Percentiles rank a stretch among this genome's conserved stretches.
phyloP scores from a whole-genome alignment of 345 rosid genomes.

The Ceriops tagal region DNA sequence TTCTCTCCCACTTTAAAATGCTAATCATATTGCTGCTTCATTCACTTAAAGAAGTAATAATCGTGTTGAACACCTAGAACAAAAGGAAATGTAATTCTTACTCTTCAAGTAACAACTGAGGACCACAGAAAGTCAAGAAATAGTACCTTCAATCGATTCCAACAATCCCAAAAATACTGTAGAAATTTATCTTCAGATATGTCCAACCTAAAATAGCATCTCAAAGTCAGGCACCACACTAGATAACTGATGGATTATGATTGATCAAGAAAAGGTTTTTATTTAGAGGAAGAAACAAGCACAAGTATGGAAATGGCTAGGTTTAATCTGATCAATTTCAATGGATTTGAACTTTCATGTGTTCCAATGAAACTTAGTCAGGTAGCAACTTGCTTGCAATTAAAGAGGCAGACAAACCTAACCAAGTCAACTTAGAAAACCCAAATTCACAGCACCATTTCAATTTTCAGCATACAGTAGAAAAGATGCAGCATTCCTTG shows the following conservation, averaged over 20 bases:
- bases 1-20: too few species aligned
- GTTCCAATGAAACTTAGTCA: neutral
- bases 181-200: constrained; percentile 82
- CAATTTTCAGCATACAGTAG: too few species aligned
- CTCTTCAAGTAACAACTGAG: neutral
- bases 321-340: constrained; percentile 11
- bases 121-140: constrained; percentile 6
- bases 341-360: neutral
- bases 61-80: too few species aligned
- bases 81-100: neutral
- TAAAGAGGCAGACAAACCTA: neutral
- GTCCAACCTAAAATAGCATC: constrained; percentile 54
- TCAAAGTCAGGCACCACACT: neutral
- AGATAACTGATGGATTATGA: neutral
- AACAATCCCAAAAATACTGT: constrained; percentile 81
- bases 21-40: too few species aligned
- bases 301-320: neutral
- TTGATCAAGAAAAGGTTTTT: constrained; percentile 5
- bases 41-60: too few species aligned
- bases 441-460: neutral
- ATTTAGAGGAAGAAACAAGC: neutral
- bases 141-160: constrained; percentile 64
- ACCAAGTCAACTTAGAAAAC: neutral
- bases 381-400: neutral
- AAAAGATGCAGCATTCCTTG: neutral